Conservation (phyloP, 495 filamentous ascomycete species). For the Penicillium steckii region DNA sequence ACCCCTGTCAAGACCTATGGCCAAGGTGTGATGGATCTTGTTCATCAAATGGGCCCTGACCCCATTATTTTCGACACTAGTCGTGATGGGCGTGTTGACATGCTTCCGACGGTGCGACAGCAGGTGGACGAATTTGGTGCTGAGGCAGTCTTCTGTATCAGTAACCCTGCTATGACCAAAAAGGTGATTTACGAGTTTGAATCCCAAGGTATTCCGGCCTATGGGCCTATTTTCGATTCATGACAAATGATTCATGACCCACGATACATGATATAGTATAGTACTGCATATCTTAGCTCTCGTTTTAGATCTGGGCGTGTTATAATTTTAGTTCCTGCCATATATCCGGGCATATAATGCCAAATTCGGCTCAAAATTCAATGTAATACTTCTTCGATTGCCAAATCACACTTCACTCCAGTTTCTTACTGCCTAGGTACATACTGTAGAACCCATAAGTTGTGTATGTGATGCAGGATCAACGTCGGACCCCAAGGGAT, state of each 20-base stretch:
- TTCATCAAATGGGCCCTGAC: slow-evolving; percentile 46
- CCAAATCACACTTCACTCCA: no score
- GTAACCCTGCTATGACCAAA: slow-evolving; percentile 68
- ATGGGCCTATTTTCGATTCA: slow-evolving; percentile 81
- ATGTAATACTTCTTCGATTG: no score
- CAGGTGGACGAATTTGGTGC: slow-evolving; percentile 54
- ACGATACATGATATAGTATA: slow-evolving; percentile 42
- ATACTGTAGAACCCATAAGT: no score
- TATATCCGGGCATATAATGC: neutral
- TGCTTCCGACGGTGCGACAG: slow-evolving; percentile 53
- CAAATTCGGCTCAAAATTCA: neutral
- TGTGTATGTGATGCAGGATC: no score
- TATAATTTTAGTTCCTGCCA: neutral
- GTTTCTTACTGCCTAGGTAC: no score
- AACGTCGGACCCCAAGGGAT: no score
- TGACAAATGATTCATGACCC: slow-evolving; percentile 57
- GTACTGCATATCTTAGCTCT: neutral
- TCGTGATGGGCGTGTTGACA: slow-evolving; percentile 42
- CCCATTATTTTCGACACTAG: slow-evolving; percentile 53
- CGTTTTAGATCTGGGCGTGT: neutral
- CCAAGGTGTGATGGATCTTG: slow-evolving; percentile 42
- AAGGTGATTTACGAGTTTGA: slow-evolving; percentile 75
- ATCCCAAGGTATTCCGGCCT: slow-evolving; percentile 65
- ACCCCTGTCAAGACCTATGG: slow-evolving; percentile 51
- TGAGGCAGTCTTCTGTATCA: slow-evolving; percentile 71